phyloP scores from a whole-genome alignment of 352 stramenopile species.

The Thraustochytrium striatum region DNA sequence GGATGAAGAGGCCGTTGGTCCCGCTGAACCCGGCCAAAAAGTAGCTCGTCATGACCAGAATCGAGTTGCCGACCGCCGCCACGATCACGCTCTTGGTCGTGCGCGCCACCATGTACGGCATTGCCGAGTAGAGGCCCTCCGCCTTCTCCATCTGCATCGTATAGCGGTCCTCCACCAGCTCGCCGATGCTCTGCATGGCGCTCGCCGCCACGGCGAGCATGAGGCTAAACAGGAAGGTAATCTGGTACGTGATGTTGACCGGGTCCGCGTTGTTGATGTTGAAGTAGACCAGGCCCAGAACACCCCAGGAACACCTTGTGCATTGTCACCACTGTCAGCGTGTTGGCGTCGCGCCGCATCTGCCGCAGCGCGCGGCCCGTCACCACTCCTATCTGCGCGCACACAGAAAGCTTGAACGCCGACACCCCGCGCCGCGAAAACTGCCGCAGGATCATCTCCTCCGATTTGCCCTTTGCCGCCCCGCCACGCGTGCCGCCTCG shows the following conservation, averaged over 20 bases:
- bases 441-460: background rate
- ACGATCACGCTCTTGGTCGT: background rate
- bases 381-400: background rate
- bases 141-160: conserved; percentile 5
- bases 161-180: background rate
- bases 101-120: background rate
- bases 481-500: background rate
- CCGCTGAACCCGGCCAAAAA: background rate
- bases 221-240: background rate
- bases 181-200: conserved; percentile 1
- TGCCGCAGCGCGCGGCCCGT: background rate
- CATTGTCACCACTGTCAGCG: background rate
- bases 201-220: background rate
- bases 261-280: background rate
- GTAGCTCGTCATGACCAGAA: background rate
- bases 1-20: background rate
- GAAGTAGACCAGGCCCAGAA: background rate
- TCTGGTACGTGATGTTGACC: background rate
- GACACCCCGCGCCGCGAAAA: background rate
- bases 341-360: background rate
- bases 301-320: background rate
- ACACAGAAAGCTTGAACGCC: background rate
- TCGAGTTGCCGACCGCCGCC: background rate
- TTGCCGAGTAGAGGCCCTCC: background rate
- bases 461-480: background rate